Evolutionary conservation across 1,284 basidiomycete genomes (phyloP).

Genomic region (Cutaneotrichosporon sp.): DNA sequence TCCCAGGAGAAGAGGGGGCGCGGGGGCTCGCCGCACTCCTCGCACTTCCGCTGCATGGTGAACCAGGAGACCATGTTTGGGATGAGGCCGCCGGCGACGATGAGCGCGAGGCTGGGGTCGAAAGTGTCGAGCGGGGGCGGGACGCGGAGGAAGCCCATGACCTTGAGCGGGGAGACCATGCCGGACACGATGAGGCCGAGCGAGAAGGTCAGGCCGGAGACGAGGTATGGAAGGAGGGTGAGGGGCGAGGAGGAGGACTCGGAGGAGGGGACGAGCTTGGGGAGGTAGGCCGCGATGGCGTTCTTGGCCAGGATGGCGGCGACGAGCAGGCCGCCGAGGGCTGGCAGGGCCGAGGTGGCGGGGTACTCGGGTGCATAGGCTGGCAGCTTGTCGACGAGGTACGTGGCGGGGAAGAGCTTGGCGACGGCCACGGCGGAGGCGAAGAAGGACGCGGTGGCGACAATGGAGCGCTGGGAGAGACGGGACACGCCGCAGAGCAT

Average conservation of each 20-base stretch:
- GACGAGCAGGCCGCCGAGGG: constrained; percentile 49
- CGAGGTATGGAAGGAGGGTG: constrained; percentile 43
- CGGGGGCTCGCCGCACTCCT: too few relatives aligned
- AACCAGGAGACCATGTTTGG: constrained; percentile 48
- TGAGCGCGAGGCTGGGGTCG: constrained; percentile 51
- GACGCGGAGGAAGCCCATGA: constrained; percentile 56
- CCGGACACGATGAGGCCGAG: constrained; percentile 58
- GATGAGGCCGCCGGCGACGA: constrained; percentile 50
- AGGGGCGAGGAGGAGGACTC: constrained; percentile 15
- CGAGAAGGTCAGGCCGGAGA: constrained; percentile 56
- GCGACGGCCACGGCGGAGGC: constrained; percentile 52
- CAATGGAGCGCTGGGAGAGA: constrained; percentile 55
- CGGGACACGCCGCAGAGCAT: constrained; percentile 64
- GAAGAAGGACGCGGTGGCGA: constrained; percentile 58
- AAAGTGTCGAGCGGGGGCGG: constrained; percentile 28
- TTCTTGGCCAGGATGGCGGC: constrained; percentile 51
- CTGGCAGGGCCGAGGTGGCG: background rate
- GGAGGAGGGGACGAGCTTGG: background rate
- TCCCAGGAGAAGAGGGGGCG: constrained; percentile 30
- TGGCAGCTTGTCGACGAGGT: constrained; percentile 5
- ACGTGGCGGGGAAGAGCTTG: constrained; percentile 44
- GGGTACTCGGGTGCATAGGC: constrained; percentile 12
- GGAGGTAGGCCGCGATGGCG: background rate
- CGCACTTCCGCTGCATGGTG: constrained; percentile 7
- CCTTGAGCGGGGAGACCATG: constrained; percentile 55